Conservation (phyloP, 495 filamentous ascomycete genomes). For the Aspergillus sparsus region DNA sequence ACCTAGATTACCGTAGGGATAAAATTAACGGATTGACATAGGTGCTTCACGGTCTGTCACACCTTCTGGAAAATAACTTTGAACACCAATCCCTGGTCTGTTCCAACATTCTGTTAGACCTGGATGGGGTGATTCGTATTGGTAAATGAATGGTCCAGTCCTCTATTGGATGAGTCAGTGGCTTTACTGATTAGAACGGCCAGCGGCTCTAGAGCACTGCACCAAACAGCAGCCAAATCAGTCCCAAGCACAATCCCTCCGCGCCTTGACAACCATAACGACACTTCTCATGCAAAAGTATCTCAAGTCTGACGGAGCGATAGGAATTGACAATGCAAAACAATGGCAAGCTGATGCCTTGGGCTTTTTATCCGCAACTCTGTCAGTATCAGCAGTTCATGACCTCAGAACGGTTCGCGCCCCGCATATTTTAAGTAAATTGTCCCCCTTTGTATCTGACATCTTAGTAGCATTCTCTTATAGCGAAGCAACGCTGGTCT, state of each 20-base stretch:
- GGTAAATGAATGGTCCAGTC: too few species aligned
- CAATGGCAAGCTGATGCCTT: too few species aligned
- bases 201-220: slow-evolving; percentile 19
- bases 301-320: slow-evolving; percentile 33
- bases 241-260: slow-evolving; percentile 13
- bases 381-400: too few species aligned
- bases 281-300: slow-evolving; percentile 46
- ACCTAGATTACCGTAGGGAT: slow-evolving; percentile 3
- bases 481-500: too few species aligned
- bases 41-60: slow-evolving; percentile 20
- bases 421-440: too few species aligned
- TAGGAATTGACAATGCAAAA: slow-evolving; percentile 37
- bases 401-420: too few species aligned
- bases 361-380: too few species aligned
- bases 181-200: slow-evolving; percentile 7
- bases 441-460: too few species aligned
- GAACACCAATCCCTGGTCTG: slow-evolving; percentile 20
- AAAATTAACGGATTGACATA: slow-evolving; percentile 14
- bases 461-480: too few species aligned
- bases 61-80: slow-evolving; percentile 17
- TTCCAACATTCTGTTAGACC: slow-evolving; percentile 20
- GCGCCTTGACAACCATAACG: slow-evolving; percentile 20
- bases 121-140: slow-evolving; percentile 21
- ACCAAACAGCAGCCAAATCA: slow-evolving; percentile 1
- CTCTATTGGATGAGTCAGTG: too few species aligned